phyloP scores from a whole-genome alignment of 1,284 basidiomycete species.

The Microbotryomycetes sp. region DNA sequence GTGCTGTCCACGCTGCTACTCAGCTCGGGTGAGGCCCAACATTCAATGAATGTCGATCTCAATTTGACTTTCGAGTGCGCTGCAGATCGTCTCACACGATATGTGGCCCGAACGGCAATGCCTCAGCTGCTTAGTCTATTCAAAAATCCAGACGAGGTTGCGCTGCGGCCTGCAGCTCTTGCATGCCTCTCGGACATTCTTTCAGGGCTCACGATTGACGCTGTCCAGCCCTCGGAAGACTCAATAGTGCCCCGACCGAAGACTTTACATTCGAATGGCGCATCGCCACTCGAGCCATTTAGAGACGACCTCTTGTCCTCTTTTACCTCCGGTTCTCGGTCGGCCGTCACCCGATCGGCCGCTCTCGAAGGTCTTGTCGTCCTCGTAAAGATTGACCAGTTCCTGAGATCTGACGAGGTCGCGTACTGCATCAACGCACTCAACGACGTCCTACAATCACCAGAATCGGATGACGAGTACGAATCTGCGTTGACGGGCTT shows the following conservation, averaged over 20 bases:
- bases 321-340: constrained; percentile 48
- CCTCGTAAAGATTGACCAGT: constrained; percentile 55
- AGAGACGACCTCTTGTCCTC: constrained; percentile 68
- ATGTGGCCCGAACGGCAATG: constrained; percentile 58
- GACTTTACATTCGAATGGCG: constrained; percentile 10
- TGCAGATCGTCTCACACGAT: constrained; percentile 61
- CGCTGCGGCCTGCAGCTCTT: constrained; percentile 65
- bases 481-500: constrained; percentile 62
- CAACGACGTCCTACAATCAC: constrained; percentile 57
- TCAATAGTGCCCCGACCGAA: constrained; percentile 12
- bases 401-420: constrained; percentile 65
- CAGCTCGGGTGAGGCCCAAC: constrained; percentile 8
- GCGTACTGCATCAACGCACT: constrained; percentile 69
- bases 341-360: constrained; percentile 35
- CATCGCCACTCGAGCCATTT: constrained; percentile 53
- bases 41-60: constrained; percentile 14
- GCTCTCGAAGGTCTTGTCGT: constrained; percentile 58
- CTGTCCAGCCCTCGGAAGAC: not conserved
- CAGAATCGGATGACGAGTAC: constrained; percentile 45
- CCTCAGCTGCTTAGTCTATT: constrained; percentile 69
- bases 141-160: constrained; percentile 64
- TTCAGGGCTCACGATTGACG: not conserved
- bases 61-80: constrained; percentile 4
- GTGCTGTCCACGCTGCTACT: constrained; percentile 63
- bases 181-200: constrained; percentile 30